Conservation (phyloP, 2,329 filamentous ascomycete genomes). For the Diaporthe longicolla region DNA sequence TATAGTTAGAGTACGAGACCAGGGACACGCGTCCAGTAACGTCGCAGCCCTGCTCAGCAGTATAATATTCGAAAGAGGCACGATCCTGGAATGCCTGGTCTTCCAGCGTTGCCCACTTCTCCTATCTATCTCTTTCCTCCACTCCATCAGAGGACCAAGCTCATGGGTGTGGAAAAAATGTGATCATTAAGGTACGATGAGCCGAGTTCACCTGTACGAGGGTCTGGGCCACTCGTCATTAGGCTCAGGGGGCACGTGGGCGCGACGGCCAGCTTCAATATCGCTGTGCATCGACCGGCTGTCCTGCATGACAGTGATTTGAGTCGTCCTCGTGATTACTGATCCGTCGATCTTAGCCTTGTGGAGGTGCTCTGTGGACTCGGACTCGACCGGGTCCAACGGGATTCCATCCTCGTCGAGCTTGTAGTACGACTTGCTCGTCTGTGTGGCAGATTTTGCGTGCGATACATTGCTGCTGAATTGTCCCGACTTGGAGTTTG, state of each 20-base stretch:
- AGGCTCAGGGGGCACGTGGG: not conserved
- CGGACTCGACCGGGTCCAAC: constrained; percentile 9
- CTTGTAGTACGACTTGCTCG: constrained; percentile 38
- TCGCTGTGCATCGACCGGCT: constrained; percentile 14
- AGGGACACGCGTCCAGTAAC: not conserved
- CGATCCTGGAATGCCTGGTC: not conserved
- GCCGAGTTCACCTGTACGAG: constrained; percentile 4
- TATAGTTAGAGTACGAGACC: not conserved
- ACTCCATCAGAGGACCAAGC: not conserved
- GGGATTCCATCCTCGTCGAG: constrained; percentile 38
- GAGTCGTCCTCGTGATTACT: constrained; percentile 36
- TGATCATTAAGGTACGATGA: not conserved
- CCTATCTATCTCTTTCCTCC: not conserved
- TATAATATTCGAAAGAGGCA: not conserved
- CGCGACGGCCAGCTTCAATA: not conserved
- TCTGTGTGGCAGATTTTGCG: not conserved
- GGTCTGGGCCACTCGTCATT: constrained; percentile 23
- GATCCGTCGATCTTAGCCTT: constrained; percentile 1
- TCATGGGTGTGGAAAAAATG: not conserved
- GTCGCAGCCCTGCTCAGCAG: constrained; percentile 7
- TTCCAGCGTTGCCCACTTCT: not conserved
- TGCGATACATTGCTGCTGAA: constrained; percentile 7
- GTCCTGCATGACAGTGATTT: constrained; percentile 16
- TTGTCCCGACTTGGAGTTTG: not conserved
- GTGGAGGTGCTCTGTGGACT: constrained; percentile 31